Evolutionary conservation across 768 basidiomycete species (phyloP).

Genomic region (Xerocomus spinulosus): DNA sequence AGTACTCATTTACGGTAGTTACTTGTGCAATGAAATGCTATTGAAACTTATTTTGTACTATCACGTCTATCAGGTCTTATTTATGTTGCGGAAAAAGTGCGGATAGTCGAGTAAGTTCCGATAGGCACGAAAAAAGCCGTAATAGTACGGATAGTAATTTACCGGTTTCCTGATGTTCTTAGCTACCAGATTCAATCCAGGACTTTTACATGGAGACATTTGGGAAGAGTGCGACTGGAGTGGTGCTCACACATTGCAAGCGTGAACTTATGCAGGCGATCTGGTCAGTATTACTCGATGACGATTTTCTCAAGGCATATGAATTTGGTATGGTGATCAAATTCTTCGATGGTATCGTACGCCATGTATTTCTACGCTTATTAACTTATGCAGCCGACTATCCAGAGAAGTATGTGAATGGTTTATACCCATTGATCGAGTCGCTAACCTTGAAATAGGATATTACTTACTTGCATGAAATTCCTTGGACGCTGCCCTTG

Average conservation of each 20-base stretch:
- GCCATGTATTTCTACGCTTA: conserved; percentile 13
- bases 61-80: no score
- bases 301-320: conserved; percentile 23
- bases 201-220: conserved; percentile 7
- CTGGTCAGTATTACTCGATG: conserved; percentile 16
- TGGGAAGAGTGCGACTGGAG: neutral
- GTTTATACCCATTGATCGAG: no score
- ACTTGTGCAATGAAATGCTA: no score
- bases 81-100: no score
- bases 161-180: no score
- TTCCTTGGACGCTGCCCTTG: conserved; percentile 20
- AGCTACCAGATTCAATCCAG: conserved; percentile 6
- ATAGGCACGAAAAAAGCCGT: no score
- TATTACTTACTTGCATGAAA: conserved; percentile 16
- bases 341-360: conserved; percentile 17
- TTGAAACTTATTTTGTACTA: no score
- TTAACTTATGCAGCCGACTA: conserved; percentile 24
- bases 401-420: conserved; percentile 29
- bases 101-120: no score
- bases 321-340: conserved; percentile 15
- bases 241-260: conserved; percentile 14
- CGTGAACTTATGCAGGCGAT: conserved; percentile 24
- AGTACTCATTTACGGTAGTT: no score
- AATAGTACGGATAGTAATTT: no score
- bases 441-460: no score